Evolutionary conservation across 495 filamentous ascomycete genomes (phyloP), one percentile per base, ranked within the genome.

Genomic region (Aspergillus egyptiacus): DNA sequence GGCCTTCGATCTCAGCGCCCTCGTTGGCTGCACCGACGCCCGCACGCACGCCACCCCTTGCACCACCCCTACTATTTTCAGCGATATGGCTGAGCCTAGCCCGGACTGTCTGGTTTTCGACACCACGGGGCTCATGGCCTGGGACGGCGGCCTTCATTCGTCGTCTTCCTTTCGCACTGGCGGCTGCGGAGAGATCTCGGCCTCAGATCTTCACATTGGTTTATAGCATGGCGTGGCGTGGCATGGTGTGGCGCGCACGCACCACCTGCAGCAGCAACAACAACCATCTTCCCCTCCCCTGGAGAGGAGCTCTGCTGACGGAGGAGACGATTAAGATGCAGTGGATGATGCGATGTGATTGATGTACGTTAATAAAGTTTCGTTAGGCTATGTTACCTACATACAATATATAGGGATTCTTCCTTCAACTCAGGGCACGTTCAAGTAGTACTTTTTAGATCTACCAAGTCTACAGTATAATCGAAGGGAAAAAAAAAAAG

Each of bases 21-120:
- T 65, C 28, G 54, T 63, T 49, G 61, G 63, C 51, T 65, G 62
- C 33, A 54, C 63, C n/a, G 53, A 55, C 40, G 44, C 51, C n/a
- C 48, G 62, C 33, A 54, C 63, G n/a, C 51, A 55, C 40, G 44
- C 51, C n/a, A 46, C 62, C 19, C 54, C 59, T 17, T 52, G 28
- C 30, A 53, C 32, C 20, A n/a, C 31, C 62, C 42, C 41, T 32
- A 44, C 54, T 35, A 39, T 64, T 9, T 65, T 67, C 32, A 53
- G 51, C 33, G 56, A 62, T 41, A 46, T 56, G 35, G 54, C 55
- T 18, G 48, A 50, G 19, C 28, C 47, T n/a, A 55, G 42, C 8
- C 45, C 55, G 23, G 60, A 61, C n/a, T 54, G 47, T 33, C 44
- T 50, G 3, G 30, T 55, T 17, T 50, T 63, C 13, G 58, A 62